Evolutionary conservation across 2,329 filamentous ascomycete genomes (phyloP), one percentile per base, ranked within the genome.

Genomic region (Westerdykella aurantiaca): DNA sequence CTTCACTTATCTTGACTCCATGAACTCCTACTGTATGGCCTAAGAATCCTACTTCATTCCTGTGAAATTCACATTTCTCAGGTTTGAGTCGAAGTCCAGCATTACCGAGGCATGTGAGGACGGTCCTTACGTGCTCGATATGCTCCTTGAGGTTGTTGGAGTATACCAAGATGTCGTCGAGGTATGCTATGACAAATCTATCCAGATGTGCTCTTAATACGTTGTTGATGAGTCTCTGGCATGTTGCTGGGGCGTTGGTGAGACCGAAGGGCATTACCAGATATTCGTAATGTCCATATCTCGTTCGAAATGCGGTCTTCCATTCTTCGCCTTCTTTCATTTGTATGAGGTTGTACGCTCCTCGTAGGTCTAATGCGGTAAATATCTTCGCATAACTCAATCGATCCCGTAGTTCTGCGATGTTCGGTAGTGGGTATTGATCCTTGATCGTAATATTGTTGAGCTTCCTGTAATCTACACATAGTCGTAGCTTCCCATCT

Each of bases 251-350:
- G 0, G 45, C 45, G 25, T 61, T 61, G 11, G 40, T 45, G n/a
- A 64, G 45, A 10, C 57, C 40, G 29, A 64, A 53, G 0, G 43
- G 58, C 23, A 61, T 57, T 3, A 61, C 49, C 34, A 46, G 12
- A 34, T 51, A 62, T 31, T 60, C 34, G 42, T 46, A 62, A 7
- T 43, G 44, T 21, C 59, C 35, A 34, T 56, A 59, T 11, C 45
- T 34, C 34, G 43, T 56, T 2, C 37, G 18, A 21, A 46, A 49
- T 22, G 17, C 34, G 22, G n/a, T 51, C 21, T 47, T 51, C 40
- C 37, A 47, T 43, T 51, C 25, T 31, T 47, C 9, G 12, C 44
- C 38, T 43, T 45, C 18, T 7, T 35, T 39, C 14, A 49, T 51
- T 2, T 37, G 33, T 11, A 48, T 42, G n/a, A 40, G n/a, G n/a